Conservation (phyloP, 495 filamentous ascomycete genomes). For the Xylaria venustula region DNA sequence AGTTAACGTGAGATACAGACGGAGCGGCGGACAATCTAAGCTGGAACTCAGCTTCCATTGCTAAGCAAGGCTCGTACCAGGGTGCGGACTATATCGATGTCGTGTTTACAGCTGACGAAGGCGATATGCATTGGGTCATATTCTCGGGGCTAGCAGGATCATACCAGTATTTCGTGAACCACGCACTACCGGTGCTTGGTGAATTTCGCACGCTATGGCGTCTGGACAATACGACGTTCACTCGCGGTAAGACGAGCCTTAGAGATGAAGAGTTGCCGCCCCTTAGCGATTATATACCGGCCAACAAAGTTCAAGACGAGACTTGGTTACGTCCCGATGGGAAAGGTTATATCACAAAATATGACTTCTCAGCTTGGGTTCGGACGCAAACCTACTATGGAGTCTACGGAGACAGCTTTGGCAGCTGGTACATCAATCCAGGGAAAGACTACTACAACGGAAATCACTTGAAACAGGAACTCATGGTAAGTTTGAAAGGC, state of each 20-base stretch:
- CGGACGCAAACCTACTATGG: conserved; percentile 32
- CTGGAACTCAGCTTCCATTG: conserved; percentile 35
- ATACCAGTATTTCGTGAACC: conserved; percentile 46
- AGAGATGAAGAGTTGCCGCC: conserved; percentile 33
- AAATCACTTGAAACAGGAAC: conserved; percentile 42
- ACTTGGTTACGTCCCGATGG: conserved; percentile 41
- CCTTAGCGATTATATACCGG: conserved; percentile 30
- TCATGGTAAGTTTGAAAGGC: conserved; percentile 25
- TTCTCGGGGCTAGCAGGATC: conserved; percentile 35
- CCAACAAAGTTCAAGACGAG: conserved; percentile 42
- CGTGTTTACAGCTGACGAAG: conserved; percentile 33
- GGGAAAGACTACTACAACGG: conserved; percentile 46
- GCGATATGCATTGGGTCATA: conserved; percentile 43
- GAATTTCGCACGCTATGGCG: conserved; percentile 43
- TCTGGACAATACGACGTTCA: conserved; percentile 36
- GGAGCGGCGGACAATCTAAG: conserved; percentile 34
- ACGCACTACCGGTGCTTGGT: conserved; percentile 36
- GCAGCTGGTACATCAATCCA: conserved; percentile 45
- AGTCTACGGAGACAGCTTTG: conserved; percentile 37
- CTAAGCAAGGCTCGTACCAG: conserved; percentile 14
- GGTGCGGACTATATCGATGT: conserved; percentile 35
- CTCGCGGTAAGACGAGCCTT: conserved; percentile 34
- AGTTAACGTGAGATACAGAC: conserved; percentile 15
- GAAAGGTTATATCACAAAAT: conserved; percentile 40
- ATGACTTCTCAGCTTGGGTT: conserved; percentile 35